Percentiles rank a stretch among this genome's conserved stretches.
Conservation (phyloP, 106 monocot genomes). For the Apostasia ramifera region DNA sequence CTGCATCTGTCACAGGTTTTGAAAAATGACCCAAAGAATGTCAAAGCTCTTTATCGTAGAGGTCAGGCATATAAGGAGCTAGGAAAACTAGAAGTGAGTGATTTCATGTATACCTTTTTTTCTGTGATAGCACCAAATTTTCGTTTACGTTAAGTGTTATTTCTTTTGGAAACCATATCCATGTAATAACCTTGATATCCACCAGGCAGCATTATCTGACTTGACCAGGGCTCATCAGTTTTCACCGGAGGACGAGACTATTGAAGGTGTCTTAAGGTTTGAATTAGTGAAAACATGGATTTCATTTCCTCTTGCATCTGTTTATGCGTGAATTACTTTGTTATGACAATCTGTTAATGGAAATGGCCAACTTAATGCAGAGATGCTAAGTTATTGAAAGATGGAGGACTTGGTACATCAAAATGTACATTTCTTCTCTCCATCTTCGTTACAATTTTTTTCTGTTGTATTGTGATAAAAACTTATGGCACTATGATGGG, state of each 20-base stretch:
- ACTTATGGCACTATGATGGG: neutral
- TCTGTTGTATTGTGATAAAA: neutral
- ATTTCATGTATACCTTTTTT: neutral
- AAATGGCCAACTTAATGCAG: slow-evolving; percentile 24
- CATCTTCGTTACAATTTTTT: neutral
- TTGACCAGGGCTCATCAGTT: slow-evolving; percentile 64
- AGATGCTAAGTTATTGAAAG: slow-evolving; percentile 45
- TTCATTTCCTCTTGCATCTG: neutral
- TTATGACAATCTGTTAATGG: neutral
- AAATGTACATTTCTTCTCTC: slow-evolving; percentile 20
- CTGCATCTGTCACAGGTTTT: slow-evolving; percentile 47
- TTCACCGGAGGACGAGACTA: slow-evolving; percentile 94
- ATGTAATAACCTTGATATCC: neutral
- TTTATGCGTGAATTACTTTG: neutral
- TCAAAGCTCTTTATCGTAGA: slow-evolving; percentile 97
- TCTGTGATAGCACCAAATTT: neutral
- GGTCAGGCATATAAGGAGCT: slow-evolving; percentile 96
- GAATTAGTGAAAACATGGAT: neutral
- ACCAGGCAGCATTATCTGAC: slow-evolving; percentile 77
- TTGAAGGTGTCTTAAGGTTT: slow-evolving; percentile 70
- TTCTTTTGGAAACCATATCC: neutral
- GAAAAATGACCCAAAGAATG: slow-evolving; percentile 61
- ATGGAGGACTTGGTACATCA: slow-evolving; percentile 10
- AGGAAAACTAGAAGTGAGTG: slow-evolving; percentile 67
- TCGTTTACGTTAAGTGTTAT: neutral